A percentile compares a stretch with the other conserved stretches of the same genome.
Conservation (phyloP, 2,329 filamentous ascomycete species). For the Aspergillus aculeatinus region DNA sequence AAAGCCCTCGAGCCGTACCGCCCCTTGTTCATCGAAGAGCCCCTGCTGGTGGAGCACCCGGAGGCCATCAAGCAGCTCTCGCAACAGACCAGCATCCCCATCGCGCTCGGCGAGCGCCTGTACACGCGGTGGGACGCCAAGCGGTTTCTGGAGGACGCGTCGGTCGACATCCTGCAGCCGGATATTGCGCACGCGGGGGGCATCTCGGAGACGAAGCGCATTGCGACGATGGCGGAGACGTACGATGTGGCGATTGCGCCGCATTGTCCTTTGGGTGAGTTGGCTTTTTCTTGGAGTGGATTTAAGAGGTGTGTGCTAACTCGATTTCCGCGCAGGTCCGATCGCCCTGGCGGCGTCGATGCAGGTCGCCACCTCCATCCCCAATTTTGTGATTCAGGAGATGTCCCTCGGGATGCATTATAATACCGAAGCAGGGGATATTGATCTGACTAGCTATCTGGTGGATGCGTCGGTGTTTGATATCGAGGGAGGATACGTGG, state of each 20-base stretch:
- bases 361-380: slow-evolving; percentile 61
- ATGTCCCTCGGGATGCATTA: slow-evolving; percentile 81
- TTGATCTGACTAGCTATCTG: slow-evolving; percentile 66
- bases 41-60: slow-evolving; percentile 67
- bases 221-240: slow-evolving; percentile 69
- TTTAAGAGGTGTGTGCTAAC: not conserved
- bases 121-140: slow-evolving; percentile 73
- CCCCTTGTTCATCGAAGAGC: slow-evolving; percentile 74
- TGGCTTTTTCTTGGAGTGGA: not conserved
- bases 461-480: slow-evolving; percentile 65
- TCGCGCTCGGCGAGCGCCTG: slow-evolving; percentile 70
- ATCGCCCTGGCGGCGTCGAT: slow-evolving; percentile 70
- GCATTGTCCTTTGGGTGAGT: slow-evolving; percentile 63
- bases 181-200: slow-evolving; percentile 72
- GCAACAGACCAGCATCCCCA: slow-evolving; percentile 59
- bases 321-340: slow-evolving; percentile 44
- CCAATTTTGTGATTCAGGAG: slow-evolving; percentile 72
- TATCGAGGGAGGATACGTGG: slow-evolving; percentile 65
- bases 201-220: slow-evolving; percentile 68
- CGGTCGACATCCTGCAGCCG: slow-evolving; percentile 71
- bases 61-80: slow-evolving; percentile 64
- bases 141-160: slow-evolving; percentile 66
- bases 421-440: slow-evolving; percentile 60
- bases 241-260: slow-evolving; percentile 73
- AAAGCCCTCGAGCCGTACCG: slow-evolving; percentile 64